Conservation (phyloP, 2,329 filamentous ascomycete species). For the Penicillium sp. region DNA sequence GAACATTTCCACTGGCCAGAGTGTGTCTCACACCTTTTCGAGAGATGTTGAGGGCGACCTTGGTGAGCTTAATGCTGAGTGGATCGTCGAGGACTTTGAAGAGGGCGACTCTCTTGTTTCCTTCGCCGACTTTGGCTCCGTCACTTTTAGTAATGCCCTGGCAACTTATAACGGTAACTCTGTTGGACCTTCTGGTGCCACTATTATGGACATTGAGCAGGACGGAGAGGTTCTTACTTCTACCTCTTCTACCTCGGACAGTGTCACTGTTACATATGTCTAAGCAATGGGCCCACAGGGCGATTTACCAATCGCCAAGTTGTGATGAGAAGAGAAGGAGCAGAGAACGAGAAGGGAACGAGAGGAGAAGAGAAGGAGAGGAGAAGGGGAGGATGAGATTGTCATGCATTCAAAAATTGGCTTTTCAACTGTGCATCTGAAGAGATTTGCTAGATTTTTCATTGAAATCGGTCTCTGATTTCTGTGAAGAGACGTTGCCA, state of each 20-base stretch:
- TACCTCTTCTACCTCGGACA: constrained; percentile 15
- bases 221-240: constrained; percentile 33
- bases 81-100: constrained; percentile 60
- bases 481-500: not conserved
- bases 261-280: constrained; percentile 24
- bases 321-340: not conserved
- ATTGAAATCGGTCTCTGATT: not conserved
- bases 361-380: no score
- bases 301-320: not conserved
- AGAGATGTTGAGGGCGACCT: constrained; percentile 41
- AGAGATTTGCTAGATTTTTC: not conserved
- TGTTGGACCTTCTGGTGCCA: no score
- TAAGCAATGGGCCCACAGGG: constrained; percentile 1
- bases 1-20: no score
- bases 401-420: not conserved
- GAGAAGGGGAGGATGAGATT: not conserved
- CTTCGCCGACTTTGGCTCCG: no score
- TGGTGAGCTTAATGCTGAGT: constrained; percentile 60
- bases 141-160: no score
- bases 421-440: not conserved
- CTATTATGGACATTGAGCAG: constrained; percentile 44
- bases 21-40: not conserved
- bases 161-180: no score
- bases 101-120: constrained; percentile 40
- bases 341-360: no score